These are phyloP conservation scores for Aphanomyces stellatus DNA, from an alignment of 352 stramenopile genomes.

Conservation along the genomic window DNA sequence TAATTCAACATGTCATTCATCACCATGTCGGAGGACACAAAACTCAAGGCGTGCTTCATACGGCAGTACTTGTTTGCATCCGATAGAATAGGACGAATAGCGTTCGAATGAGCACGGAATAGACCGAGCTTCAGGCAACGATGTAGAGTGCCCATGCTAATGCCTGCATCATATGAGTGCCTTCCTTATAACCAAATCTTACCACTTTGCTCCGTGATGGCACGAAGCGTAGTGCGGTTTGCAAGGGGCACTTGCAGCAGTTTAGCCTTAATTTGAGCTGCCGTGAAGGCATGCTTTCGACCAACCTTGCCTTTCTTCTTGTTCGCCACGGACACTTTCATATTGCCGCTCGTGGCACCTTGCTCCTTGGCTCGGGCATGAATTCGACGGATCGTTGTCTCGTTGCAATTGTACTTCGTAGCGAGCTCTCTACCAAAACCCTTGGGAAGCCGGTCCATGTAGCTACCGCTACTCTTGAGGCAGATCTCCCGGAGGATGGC, in stretches of 20 bases:
- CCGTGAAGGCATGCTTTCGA: background rate
- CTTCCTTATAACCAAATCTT: background rate
- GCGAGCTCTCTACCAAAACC: background rate
- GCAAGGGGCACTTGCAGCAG: background rate
- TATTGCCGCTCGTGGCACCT: background rate
- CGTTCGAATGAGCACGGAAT: background rate
- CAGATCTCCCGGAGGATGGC: background rate
- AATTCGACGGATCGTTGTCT: background rate
- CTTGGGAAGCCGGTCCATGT: background rate
- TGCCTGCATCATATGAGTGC: background rate
- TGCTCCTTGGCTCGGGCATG: background rate
- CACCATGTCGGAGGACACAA: background rate
- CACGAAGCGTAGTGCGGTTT: background rate
- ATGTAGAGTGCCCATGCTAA: background rate
- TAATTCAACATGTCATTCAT: background rate
- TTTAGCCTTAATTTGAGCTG: background rate
- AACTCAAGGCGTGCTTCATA: background rate
- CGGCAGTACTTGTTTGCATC: constrained; percentile 1
- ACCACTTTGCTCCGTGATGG: background rate
- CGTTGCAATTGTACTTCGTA: background rate
- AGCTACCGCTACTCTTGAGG: background rate
- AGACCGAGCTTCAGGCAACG: background rate
- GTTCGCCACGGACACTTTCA: background rate
- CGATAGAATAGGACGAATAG: background rate
- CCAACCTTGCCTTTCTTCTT: background rate